These are phyloP conservation scores for Castanopsis chinensis DNA, from an alignment of 306 rosid genomes.

Conservation along the genomic window DNA sequence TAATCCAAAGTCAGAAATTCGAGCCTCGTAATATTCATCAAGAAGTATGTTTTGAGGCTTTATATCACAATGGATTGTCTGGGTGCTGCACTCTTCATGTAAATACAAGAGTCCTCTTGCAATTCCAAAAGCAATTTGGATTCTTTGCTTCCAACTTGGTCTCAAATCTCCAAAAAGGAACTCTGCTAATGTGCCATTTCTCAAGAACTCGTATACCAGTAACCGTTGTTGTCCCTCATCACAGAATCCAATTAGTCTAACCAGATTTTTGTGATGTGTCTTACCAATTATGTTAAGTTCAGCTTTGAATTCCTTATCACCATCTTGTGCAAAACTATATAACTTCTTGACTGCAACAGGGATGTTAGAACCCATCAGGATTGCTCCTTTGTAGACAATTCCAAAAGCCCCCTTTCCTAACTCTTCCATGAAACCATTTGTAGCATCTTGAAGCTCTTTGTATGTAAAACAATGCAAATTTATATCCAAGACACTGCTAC, in stretches of 20 bases:
- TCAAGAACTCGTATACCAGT: slow-evolving; percentile 25
- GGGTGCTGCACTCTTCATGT: slow-evolving; percentile 31
- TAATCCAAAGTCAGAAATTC: slow-evolving; percentile 28
- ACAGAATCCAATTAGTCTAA: slow-evolving; percentile 24
- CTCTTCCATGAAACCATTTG: background rate
- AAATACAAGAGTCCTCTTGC: slow-evolving; percentile 32
- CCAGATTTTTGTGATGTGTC: slow-evolving; percentile 24
- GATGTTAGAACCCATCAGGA: background rate
- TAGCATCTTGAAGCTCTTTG: background rate
- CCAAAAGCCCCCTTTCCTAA: background rate
- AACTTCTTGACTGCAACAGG: slow-evolving; percentile 26
- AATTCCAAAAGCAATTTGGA: slow-evolving; percentile 24
- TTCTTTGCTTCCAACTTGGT: slow-evolving; percentile 18
- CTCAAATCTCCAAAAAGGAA: slow-evolving; percentile 24
- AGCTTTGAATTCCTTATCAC: slow-evolving; percentile 9
- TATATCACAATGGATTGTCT: slow-evolving; percentile 30
- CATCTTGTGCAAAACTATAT: background rate
- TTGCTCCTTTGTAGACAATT: slow-evolving; percentile 1
- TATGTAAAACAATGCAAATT: slow-evolving; percentile 14
- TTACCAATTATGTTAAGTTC: slow-evolving; percentile 4
- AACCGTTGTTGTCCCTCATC: slow-evolving; percentile 1
- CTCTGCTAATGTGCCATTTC: slow-evolving; percentile 23
- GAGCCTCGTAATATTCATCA: slow-evolving; percentile 1
- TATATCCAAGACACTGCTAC: background rate
- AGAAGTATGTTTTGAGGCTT: slow-evolving; percentile 39